These are phyloP conservation scores for Phytophthora agathidicida DNA, from an alignment of 352 stramenopile genomes.

Conservation along the genomic window DNA sequence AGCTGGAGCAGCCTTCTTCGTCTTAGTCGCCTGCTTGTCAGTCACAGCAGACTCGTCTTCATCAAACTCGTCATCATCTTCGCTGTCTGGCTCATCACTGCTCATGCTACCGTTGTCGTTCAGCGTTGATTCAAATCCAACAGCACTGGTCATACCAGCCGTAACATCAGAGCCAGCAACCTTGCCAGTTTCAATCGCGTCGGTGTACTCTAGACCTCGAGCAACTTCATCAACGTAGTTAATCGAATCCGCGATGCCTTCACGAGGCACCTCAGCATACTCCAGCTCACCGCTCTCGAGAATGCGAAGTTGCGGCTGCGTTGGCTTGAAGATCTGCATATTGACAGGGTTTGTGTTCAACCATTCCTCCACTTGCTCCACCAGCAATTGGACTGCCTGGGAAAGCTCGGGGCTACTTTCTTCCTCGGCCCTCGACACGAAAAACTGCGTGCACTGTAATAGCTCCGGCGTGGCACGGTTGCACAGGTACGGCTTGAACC, in stretches of 20 bases:
- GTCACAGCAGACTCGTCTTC: conserved; percentile 3
- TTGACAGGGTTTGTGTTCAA: conserved; percentile 52
- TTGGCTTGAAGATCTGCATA: conserved; percentile 52
- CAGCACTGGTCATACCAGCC: conserved; percentile 38
- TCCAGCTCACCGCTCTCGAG: conserved; percentile 47
- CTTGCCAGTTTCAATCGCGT: conserved; percentile 23
- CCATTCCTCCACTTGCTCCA: conserved; percentile 54
- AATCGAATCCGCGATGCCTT: conserved; percentile 46
- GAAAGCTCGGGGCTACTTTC: conserved; percentile 42
- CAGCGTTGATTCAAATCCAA: conserved; percentile 55
- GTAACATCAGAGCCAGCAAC: conserved; percentile 9
- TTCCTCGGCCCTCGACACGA: conserved; percentile 37
- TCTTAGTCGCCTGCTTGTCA: conserved; percentile 1
- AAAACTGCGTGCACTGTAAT: conserved; percentile 48
- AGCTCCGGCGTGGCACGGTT: too few species aligned
- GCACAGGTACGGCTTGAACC: conserved; percentile 59
- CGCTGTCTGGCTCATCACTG: conserved; percentile 40
- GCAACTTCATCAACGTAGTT: conserved; percentile 71
- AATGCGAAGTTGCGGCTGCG: too few species aligned
- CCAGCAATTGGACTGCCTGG: conserved; percentile 55
- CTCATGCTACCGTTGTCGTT: conserved; percentile 42
- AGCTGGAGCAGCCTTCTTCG: conserved; percentile 26
- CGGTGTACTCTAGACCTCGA: conserved; percentile 54
- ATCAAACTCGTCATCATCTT: too few species aligned
- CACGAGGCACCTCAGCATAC: conserved; percentile 52